Conservation (phyloP, 2,329 filamentous ascomycete genomes). For the Talaromyces sp. region DNA sequence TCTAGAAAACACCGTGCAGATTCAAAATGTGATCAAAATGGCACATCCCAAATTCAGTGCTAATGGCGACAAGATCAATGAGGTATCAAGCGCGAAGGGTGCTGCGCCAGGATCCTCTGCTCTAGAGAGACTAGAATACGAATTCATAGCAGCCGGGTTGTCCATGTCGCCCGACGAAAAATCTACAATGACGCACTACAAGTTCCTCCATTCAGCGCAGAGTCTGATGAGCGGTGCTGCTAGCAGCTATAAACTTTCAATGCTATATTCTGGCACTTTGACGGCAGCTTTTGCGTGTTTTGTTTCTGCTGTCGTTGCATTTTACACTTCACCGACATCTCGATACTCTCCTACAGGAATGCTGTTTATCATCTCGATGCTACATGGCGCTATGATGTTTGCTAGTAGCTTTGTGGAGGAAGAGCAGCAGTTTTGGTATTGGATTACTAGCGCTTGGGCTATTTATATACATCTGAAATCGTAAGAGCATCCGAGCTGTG, state of each 20-base stretch:
- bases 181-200: constrained; percentile 26
- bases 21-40: constrained; percentile 70
- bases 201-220: constrained; percentile 72
- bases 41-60: constrained; percentile 62
- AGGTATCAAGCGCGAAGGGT: background rate
- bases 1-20: constrained; percentile 74
- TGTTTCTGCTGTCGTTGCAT: constrained; percentile 30
- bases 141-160: constrained; percentile 54
- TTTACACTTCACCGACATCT: constrained; percentile 28
- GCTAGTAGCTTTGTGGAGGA: constrained; percentile 97
- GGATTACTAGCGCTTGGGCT: constrained; percentile 58
- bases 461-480: constrained; percentile 46
- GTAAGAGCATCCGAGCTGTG: constrained; percentile 15
- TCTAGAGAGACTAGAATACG: constrained; percentile 63
- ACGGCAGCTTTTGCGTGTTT: constrained; percentile 45
- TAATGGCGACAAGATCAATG: constrained; percentile 24
- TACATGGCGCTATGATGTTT: constrained; percentile 90
- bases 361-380: constrained; percentile 52
- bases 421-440: constrained; percentile 99
- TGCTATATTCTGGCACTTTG: constrained; percentile 31
- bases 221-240: constrained; percentile 80
- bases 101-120: constrained; percentile 20
- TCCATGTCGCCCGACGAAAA: constrained; percentile 21
- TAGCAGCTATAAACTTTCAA: constrained; percentile 79
- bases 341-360: constrained; percentile 25